A percentile compares a stretch with the other conserved stretches of the same genome.
phyloP scores from a whole-genome alignment of 2,329 filamentous ascomycete species.

The Neoarthrinium moseri region DNA sequence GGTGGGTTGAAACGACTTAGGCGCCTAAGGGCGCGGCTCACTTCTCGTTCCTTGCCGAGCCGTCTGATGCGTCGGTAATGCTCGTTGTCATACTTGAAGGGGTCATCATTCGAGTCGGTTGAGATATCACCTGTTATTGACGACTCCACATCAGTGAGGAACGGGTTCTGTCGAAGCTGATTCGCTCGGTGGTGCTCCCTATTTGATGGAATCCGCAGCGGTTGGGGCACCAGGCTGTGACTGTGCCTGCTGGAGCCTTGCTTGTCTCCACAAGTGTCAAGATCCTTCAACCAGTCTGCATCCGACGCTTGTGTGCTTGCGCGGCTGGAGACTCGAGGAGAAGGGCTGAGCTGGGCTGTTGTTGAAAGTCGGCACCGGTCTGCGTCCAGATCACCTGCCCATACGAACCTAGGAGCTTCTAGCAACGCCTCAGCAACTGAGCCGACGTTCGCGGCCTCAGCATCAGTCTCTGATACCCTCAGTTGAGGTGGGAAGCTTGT shows the following conservation, averaged over 20 bases:
- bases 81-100: constrained; percentile 44
- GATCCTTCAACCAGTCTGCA: background rate
- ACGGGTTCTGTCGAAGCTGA: background rate
- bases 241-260: background rate
- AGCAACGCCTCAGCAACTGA: too few relatives aligned
- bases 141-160: constrained; percentile 19
- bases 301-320: background rate
- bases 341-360: background rate
- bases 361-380: background rate
- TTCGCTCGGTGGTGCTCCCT: constrained; percentile 1
- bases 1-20: constrained; percentile 23
- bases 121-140: constrained; percentile 21
- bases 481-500: background rate
- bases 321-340: background rate
- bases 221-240: constrained; percentile 15
- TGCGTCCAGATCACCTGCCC: background rate
- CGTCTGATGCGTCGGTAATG: constrained; percentile 36
- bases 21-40: constrained; percentile 38
- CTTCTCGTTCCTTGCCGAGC: constrained; percentile 38
- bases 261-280: background rate
- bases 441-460: background rate
- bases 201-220: constrained; percentile 14
- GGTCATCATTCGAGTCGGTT: constrained; percentile 38
- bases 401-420: too few relatives aligned
- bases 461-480: background rate